phyloP scores from a whole-genome alignment of 73 alveolate genomes.

The Paramecium tetraurelia region DNA sequence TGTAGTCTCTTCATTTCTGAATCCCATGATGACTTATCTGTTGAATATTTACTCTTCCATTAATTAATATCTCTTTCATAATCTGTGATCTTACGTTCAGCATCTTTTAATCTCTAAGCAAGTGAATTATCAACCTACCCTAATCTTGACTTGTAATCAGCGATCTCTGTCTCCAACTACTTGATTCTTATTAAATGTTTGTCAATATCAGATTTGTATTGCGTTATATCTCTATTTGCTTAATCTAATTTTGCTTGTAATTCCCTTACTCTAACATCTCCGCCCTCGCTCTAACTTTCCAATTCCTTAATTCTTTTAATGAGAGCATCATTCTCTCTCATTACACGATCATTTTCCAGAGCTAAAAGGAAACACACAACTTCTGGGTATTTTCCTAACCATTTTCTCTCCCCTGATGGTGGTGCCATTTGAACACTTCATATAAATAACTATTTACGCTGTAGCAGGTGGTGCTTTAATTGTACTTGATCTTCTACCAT shows the following conservation, averaged over 20 bases:
- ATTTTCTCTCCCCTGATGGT: slow-evolving; percentile 42
- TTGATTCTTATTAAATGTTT: background rate
- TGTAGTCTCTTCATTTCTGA: slow-evolving; percentile 14
- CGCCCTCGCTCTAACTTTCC: slow-evolving; percentile 17
- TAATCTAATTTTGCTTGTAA: background rate
- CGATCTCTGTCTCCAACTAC: background rate
- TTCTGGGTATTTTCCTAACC: slow-evolving; percentile 50
- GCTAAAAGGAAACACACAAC: slow-evolving; percentile 22
- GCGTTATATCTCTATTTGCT: background rate
- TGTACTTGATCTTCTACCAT: slow-evolving; percentile 11
- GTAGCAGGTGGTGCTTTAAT: background rate
- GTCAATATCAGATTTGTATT: slow-evolving; percentile 12
- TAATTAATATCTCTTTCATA: background rate
- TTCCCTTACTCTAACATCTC: background rate
- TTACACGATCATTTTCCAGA: background rate
- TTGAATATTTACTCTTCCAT: slow-evolving; percentile 20
- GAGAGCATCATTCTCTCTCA: slow-evolving; percentile 14
- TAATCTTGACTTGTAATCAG: background rate
- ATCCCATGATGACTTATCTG: slow-evolving; percentile 38
- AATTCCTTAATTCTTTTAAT: background rate
- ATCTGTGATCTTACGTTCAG: slow-evolving; percentile 10
- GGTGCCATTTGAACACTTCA: background rate
- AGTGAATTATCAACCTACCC: slow-evolving; percentile 32
- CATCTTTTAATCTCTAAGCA: slow-evolving; percentile 25
- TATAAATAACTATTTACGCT: background rate